Percentiles rank a stretch among this genome's conserved stretches.
Evolutionary conservation across 1,284 basidiomycete species (phyloP).

Genomic region (Rhodotorula mucilaginosa): DNA sequence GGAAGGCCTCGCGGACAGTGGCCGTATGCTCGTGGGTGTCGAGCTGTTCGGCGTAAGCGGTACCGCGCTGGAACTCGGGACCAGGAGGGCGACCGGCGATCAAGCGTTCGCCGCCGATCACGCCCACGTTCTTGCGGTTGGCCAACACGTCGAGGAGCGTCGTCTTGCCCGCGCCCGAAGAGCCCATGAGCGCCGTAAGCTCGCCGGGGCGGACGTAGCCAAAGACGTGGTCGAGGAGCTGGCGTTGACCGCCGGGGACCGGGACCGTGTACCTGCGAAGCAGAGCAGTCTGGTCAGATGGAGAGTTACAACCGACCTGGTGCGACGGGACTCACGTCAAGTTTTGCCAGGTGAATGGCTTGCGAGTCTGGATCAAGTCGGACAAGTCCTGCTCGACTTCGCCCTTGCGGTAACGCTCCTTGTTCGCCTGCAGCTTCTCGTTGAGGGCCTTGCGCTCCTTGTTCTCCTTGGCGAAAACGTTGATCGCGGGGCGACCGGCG

Average conservation of each 20-base stretch:
- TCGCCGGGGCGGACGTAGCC: conserved; percentile 68
- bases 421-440: conserved; percentile 38
- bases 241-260: conserved; percentile 48
- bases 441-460: conserved; percentile 44
- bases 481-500: conserved; percentile 43
- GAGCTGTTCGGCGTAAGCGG: conserved; percentile 47
- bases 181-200: conserved; percentile 69
- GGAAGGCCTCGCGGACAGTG: conserved; percentile 75
- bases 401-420: conserved; percentile 39
- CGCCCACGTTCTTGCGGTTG: conserved; percentile 70
- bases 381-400: conserved; percentile 42
- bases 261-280: conserved; percentile 53
- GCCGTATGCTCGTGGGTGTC: conserved; percentile 45
- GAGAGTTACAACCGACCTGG: background rate
- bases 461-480: conserved; percentile 47
- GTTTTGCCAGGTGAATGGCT: conserved; percentile 51
- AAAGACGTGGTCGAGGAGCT: conserved; percentile 62
- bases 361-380: conserved; percentile 36
- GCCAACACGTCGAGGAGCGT: conserved; percentile 71
- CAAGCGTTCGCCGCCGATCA: conserved; percentile 71
- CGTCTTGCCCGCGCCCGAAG: conserved; percentile 65
- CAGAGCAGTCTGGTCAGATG: background rate
- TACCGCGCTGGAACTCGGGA: conserved; percentile 69
- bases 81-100: conserved; percentile 73
- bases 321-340: conserved; percentile 25